A percentile compares a stretch with the other conserved stretches of the same genome.
phyloP scores from a whole-genome alignment of 208 protist species.

The Porcisia hertigi region DNA sequence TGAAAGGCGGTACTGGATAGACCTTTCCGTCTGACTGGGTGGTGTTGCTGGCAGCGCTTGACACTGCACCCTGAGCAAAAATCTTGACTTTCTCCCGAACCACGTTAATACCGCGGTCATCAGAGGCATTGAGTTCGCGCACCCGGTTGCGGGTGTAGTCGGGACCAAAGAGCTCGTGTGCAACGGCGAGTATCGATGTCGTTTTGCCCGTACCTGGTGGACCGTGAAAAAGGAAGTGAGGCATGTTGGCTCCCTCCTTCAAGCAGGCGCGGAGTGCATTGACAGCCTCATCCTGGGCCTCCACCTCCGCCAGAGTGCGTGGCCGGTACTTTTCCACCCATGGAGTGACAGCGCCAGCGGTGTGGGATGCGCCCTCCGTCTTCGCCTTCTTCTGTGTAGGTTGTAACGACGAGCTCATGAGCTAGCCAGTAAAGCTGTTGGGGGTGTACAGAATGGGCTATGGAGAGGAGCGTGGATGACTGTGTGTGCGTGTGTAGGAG shows the following conservation, averaged over 20 bases:
- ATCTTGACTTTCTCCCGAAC: conserved; percentile 98
- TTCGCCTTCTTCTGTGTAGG: conserved; percentile 32
- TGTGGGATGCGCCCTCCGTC: conserved; percentile 17
- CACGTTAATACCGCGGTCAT: conserved; percentile 99
- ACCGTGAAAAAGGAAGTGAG: conserved; percentile 99
- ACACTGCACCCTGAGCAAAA: conserved; percentile 95
- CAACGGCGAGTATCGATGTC: conserved; percentile 97
- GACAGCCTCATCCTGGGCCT: conserved; percentile 96
- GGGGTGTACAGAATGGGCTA: neutral
- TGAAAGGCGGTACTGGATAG: conserved; percentile 94
- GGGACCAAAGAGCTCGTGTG: conserved; percentile 97
- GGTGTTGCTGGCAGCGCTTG: conserved; percentile 47
- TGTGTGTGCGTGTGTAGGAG: neutral
- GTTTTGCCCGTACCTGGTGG: conserved; percentile 99
- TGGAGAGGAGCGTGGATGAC: neutral
- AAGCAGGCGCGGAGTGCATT: conserved; percentile 91
- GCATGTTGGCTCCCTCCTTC: conserved; percentile 91
- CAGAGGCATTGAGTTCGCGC: conserved; percentile 99
- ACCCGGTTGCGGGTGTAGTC: conserved; percentile 91
- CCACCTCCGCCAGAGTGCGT: conserved; percentile 92
- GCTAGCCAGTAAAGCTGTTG: neutral
- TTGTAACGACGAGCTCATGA: conserved; percentile 14
- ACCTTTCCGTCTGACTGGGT: conserved; percentile 83
- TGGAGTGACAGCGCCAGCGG: conserved; percentile 39
- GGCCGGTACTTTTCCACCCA: conserved; percentile 96